A percentile compares a stretch with the other conserved stretches of the same genome.
Evolutionary conservation across 306 rosid genomes (phyloP).

Genomic region (Vigna trinervia): DNA sequence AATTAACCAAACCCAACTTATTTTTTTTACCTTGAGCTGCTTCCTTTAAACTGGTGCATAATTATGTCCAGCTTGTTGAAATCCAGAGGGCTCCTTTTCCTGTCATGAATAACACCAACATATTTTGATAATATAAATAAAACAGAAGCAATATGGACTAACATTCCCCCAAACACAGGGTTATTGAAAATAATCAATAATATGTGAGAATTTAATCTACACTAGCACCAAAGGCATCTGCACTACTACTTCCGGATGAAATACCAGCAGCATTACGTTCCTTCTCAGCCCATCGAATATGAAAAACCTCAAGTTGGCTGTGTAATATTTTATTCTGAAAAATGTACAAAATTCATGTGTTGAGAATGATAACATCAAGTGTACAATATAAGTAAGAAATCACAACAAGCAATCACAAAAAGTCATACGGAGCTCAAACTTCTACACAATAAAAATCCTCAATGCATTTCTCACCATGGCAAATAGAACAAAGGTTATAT

Average conservation of each 20-base stretch:
- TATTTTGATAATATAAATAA: too few relatives aligned
- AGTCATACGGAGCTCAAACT: neutral
- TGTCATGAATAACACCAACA: conserved; percentile 18
- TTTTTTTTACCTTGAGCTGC: conserved; percentile 76
- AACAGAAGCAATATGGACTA: too few relatives aligned
- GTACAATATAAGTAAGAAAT: neutral
- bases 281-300: conserved; percentile 87
- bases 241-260: conserved; percentile 55
- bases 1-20: neutral
- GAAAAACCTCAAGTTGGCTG: conserved; percentile 85
- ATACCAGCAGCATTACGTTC: conserved; percentile 76
- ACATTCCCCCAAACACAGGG: too few relatives aligned
- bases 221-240: conserved; percentile 54
- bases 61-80: conserved; percentile 71
- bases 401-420: neutral
- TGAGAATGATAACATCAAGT: conserved; percentile 9
- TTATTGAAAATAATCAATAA: too few relatives aligned
- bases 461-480: neutral
- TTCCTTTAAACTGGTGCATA: conserved; percentile 92
- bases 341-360: conserved; percentile 1
- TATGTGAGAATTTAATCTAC: too few relatives aligned
- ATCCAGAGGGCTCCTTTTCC: conserved; percentile 71
- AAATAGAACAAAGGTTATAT: neutral
- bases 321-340: conserved; percentile 89
- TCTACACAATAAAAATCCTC: conserved; percentile 3